Evolutionary conservation across 257 asterid species (phyloP).

Genomic region (Scutellaria galericulata): DNA sequence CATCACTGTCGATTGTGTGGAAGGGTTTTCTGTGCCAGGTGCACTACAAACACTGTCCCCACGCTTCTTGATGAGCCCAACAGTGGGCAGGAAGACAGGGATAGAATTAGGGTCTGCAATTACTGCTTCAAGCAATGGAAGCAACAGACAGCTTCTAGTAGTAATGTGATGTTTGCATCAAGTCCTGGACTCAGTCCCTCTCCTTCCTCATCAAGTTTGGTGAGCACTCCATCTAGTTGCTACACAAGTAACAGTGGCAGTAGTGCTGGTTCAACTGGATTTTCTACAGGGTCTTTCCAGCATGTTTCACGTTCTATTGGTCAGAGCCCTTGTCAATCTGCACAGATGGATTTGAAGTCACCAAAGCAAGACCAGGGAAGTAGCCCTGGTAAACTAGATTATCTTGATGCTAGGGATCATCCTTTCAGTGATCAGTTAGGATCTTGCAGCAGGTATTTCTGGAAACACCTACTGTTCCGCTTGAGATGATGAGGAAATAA

Average conservation of each 20-base stretch:
- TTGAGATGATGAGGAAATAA: slow-evolving; percentile 14
- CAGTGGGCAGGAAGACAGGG: slow-evolving; percentile 57
- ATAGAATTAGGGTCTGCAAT: slow-evolving; percentile 71
- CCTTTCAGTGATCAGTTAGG: slow-evolving; percentile 49
- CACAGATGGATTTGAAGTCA: slow-evolving; percentile 50
- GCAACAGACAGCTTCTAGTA: slow-evolving; percentile 47
- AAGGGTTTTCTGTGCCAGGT: slow-evolving; percentile 75
- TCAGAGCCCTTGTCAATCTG: slow-evolving; percentile 49
- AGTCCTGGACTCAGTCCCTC: slow-evolving; percentile 60
- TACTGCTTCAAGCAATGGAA: slow-evolving; percentile 79
- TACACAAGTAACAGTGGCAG: slow-evolving; percentile 61
- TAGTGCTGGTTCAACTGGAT: slow-evolving; percentile 66
- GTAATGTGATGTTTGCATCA: slow-evolving; percentile 43
- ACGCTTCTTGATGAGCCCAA: slow-evolving; percentile 53
- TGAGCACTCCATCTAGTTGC: slow-evolving; percentile 67
- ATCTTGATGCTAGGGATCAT: slow-evolving; percentile 49
- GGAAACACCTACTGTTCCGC: slow-evolving; percentile 15
- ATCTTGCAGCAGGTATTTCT: slow-evolving; percentile 69
- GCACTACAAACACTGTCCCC: slow-evolving; percentile 63
- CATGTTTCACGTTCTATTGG: slow-evolving; percentile 58
- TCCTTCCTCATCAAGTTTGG: slow-evolving; percentile 69
- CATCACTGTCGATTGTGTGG: slow-evolving; percentile 83
- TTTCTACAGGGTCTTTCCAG: slow-evolving; percentile 69
- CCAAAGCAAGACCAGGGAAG: slow-evolving; percentile 44
- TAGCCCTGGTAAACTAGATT: slow-evolving; percentile 46